These are phyloP conservation scores for Theileria sp. DNA, from an alignment of 169 alveolate species.

Conservation along the genomic window DNA sequence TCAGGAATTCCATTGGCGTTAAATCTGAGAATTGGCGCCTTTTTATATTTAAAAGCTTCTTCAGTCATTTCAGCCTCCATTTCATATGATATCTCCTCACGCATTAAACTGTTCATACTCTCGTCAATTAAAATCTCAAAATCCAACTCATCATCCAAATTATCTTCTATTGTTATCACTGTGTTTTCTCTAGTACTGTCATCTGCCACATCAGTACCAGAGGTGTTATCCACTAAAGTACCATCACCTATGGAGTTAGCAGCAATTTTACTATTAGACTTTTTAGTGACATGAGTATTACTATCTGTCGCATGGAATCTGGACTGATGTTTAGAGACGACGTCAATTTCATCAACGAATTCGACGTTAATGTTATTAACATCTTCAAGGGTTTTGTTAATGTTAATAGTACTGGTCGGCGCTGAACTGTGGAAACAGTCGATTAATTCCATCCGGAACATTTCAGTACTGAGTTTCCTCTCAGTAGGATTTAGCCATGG, in stretches of 20 bases:
- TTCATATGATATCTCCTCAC: constrained; percentile 85
- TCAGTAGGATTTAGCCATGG: constrained; percentile 82
- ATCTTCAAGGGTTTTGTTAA: constrained; percentile 32
- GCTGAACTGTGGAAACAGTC: constrained; percentile 78
- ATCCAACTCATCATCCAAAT: constrained; percentile 44
- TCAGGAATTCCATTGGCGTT: constrained; percentile 86
- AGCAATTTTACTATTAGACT: too few species aligned
- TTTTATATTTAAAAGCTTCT: constrained; percentile 81
- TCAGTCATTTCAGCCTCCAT: constrained; percentile 81
- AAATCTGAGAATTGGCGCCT: constrained; percentile 82
- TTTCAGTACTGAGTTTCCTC: constrained; percentile 66
- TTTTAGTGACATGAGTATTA: neutral
- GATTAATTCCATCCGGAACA: constrained; percentile 71
- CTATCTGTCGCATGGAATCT: constrained; percentile 21
- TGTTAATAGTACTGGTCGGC: constrained; percentile 16
- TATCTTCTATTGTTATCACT: constrained; percentile 74
- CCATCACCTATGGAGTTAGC: too few species aligned
- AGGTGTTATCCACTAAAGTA: too few species aligned
- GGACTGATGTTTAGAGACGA: constrained; percentile 46
- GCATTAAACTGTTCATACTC: constrained; percentile 70
- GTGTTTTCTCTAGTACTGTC: constrained; percentile 81
- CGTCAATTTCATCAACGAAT: constrained; percentile 39
- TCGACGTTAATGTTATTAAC: constrained; percentile 46
- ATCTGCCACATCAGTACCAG: constrained; percentile 8
- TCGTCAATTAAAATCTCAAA: constrained; percentile 54